phyloP scores from a whole-genome alignment of 2,329 filamentous ascomycete species.

The Alternaria gaisen region DNA sequence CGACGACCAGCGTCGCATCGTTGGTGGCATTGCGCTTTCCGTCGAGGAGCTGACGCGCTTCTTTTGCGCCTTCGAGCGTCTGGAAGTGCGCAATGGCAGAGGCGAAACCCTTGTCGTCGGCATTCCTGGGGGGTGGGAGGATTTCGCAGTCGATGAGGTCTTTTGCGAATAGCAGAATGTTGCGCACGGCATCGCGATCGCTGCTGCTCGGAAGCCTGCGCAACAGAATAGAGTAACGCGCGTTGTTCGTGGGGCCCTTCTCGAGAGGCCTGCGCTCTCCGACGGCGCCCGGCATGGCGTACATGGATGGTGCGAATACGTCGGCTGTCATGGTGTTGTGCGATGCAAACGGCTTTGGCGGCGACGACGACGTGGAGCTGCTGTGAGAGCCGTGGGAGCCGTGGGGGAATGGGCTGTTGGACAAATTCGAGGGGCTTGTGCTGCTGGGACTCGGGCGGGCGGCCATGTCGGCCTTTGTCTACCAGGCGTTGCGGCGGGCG shows the following conservation, averaged over 20 bases:
- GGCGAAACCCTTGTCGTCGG: constrained; percentile 65
- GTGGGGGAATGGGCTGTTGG: constrained; percentile 52
- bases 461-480: constrained; percentile 52
- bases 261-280: constrained; percentile 53
- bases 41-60: constrained; percentile 67
- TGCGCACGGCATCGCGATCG: constrained; percentile 65
- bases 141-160: constrained; percentile 69
- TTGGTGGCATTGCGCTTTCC: constrained; percentile 70
- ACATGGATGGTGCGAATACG: constrained; percentile 53
- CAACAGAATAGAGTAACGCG: constrained; percentile 59
- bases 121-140: constrained; percentile 59
- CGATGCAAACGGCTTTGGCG: constrained; percentile 46
- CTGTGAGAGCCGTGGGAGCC: constrained; percentile 52
- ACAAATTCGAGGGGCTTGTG: constrained; percentile 52
- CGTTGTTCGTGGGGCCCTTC: constrained; percentile 40
- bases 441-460: constrained; percentile 54
- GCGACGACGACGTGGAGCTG: constrained; percentile 52
- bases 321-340: constrained; percentile 53
- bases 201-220: constrained; percentile 68
- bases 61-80: constrained; percentile 65
- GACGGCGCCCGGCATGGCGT: constrained; percentile 51
- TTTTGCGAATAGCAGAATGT: constrained; percentile 72
- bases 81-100: constrained; percentile 68
- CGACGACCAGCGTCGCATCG: constrained; percentile 66
- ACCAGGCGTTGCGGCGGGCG: constrained; percentile 34